Base-by-base conservation (phyloP, 2,329 filamentous ascomycete species). In the Botrytis fabae region DNA sequence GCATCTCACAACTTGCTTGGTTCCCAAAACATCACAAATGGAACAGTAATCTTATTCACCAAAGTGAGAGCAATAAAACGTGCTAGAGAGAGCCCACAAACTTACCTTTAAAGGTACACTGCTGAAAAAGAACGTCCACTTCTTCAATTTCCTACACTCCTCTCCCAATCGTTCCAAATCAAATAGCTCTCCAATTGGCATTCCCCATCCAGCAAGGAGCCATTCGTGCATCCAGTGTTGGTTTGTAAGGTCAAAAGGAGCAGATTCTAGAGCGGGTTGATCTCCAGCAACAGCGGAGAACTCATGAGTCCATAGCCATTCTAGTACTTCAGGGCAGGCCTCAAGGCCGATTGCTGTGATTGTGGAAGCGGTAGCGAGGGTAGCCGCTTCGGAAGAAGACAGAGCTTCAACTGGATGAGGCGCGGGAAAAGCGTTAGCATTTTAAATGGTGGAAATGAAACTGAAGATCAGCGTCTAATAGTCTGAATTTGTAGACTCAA, bases 81-180 rank as follows among this genome's bases (percentile, higher is more conserved):
- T 14, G 38, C 38, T 44, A 10, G 1, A 38, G 42, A 4, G 38
- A 32, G 12, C 25, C 40, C 22, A n/a, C 12, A 1, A 46, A 74
- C 75, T 70, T 60, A 88, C 85, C 78, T 91, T 90, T 48, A 89
- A 81, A 0, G 89, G 89, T 22, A 84, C 84, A 74, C 87, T 90
- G 0, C 86, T 88, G 38, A 92, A 84, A 81, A 92, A 85, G 78
- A 92, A 92, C 8, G 84, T 86, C 82, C 88, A 91, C 46, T 85
- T 83, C 22, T 83, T 81, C 70, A 84, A 83, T 79, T 84, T 83
- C 78, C 84, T 84, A 78, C 89, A 89, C 65, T 87, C 84, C 57
- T 82, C 82, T 0, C 86, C 76, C 16, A 86, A 73, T 4, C 73
- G 77, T 65, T 86, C 84, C 20, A 86, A 75, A 70, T 86, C 82